Evolutionary conservation across 2,329 filamentous ascomycete genomes (phyloP).

Genomic region (Colletotrichum sojae): DNA sequence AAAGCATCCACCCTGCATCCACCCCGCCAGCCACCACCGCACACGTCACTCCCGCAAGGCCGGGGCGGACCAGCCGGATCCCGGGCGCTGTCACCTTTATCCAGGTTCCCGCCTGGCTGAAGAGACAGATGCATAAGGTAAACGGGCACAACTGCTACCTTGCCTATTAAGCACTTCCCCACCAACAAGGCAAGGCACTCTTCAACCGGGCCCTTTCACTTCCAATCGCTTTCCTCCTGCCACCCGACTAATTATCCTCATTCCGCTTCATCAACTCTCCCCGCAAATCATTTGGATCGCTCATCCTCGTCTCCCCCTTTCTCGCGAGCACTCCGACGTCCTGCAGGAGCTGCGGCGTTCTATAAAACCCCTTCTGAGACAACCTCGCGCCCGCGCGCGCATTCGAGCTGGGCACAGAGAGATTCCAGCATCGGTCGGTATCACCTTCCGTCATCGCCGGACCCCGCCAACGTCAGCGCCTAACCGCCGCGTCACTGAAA

Average conservation of each 20-base stretch:
- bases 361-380: conserved; percentile 20
- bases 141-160: conserved; percentile 6
- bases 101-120: conserved; percentile 38
- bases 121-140: conserved; percentile 33
- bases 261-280: background rate
- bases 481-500: conserved; percentile 37
- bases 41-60: conserved; percentile 41
- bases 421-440: conserved; percentile 1
- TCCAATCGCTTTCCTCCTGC: conserved; percentile 19
- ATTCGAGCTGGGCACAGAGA: background rate
- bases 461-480: conserved; percentile 40
- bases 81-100: conserved; percentile 36
- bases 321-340: background rate
- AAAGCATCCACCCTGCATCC: conserved; percentile 25
- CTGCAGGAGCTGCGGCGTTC: conserved; percentile 11
- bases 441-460: conserved; percentile 32
- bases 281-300: conserved; percentile 25
- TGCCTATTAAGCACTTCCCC: conserved; percentile 39
- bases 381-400: conserved; percentile 28
- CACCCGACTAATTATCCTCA: conserved; percentile 29
- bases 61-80: conserved; percentile 29
- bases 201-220: conserved; percentile 18
- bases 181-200: conserved; percentile 28
- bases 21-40: conserved; percentile 41
- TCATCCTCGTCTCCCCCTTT: background rate